Base-by-base conservation (phyloP, 768 basidiomycete species). In the Cyclocybe aegerita region DNA sequence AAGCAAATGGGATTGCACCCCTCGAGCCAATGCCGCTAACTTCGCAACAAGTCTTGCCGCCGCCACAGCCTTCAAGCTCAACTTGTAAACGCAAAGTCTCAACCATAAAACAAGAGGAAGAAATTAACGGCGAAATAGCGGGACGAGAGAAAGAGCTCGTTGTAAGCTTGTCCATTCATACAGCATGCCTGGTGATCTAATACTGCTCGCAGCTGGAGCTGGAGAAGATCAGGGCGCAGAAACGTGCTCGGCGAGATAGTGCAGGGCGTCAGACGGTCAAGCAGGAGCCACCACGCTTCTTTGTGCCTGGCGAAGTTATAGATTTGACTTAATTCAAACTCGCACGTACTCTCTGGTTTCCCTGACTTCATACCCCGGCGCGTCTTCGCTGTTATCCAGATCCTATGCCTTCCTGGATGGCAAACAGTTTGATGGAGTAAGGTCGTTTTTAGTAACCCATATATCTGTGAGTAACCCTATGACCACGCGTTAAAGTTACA, bases 291-390 rank as follows among this genome's bases (percentile, higher is more conserved):
- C 15, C 41, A 9, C 6, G 44, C 6, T 33, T 10, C 32, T 52
- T 52, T 16, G 31, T 30, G 17, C 44, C 32, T 1, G 50, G 50
- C 4, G 49, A 51, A 51, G 38, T 51, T 33, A 51, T 51, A 12
- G 49, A 51, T 29, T 31, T 51, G 14, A 51, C 49, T 7, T 51
- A 30, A 46, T 37, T 37, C 11, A 2, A 37, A 11, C 15, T 11
- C 11, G 11, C 7, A 37, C 3, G 15, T 37, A 7, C 15, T 15
- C 7, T 15, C 7, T 23, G 23, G 23, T 23, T 23, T 5, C 23
- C 23, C 23, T 23, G 2, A 1, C 5, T 23, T 23, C 23, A 23
- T 23, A 23, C 5, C 23, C 23, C 5, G 23, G 5, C 23, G 5
- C 3, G 4, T 23, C 23, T 23, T 5, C 5, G 23, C 23, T 23